These are phyloP conservation scores for Fusarium denticulatum DNA, from an alignment of 2,329 filamentous ascomycete species.

Conservation along the genomic window DNA sequence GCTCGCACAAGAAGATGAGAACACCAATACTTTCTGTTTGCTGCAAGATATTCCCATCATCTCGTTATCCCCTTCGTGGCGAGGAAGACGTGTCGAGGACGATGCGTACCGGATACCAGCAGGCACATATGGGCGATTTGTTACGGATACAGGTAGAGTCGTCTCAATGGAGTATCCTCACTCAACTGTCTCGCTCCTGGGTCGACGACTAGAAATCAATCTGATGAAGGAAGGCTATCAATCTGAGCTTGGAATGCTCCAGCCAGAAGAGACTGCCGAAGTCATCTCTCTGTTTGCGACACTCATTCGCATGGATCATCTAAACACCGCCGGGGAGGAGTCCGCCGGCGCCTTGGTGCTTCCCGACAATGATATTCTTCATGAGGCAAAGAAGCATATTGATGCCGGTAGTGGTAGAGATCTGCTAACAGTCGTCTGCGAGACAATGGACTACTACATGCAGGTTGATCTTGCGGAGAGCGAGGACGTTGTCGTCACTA, in stretches of 20 bases:
- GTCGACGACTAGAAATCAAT: constrained; percentile 77
- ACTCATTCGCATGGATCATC: constrained; percentile 66
- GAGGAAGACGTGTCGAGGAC: constrained; percentile 55
- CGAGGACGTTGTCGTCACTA: constrained; percentile 72
- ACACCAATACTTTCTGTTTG: constrained; percentile 80
- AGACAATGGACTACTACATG: constrained; percentile 80
- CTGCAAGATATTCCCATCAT: constrained; percentile 72
- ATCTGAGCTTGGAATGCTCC: constrained; percentile 62
- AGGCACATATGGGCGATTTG: constrained; percentile 75
- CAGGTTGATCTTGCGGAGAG: constrained; percentile 66
- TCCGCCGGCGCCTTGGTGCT: constrained; percentile 47
- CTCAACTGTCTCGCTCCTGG: constrained; percentile 82
- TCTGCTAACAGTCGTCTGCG: constrained; percentile 82
- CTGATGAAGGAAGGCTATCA: constrained; percentile 65
- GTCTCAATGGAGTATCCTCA: constrained; percentile 82
- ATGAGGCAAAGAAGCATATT: constrained; percentile 64
- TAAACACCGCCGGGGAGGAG: constrained; percentile 47
- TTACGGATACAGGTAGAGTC: constrained; percentile 80
- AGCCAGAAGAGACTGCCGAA: constrained; percentile 73
- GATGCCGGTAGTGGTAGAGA: constrained; percentile 68
- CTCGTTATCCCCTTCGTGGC: constrained; percentile 56
- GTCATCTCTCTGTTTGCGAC: constrained; percentile 79
- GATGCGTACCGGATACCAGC: constrained; percentile 70
- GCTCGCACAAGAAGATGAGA: constrained; percentile 85
- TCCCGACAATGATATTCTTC: constrained; percentile 58